Percentiles rank a stretch among this genome's conserved stretches.
phyloP scores from a whole-genome alignment of 306 rosid species.

The Citrullus colocynthis region DNA sequence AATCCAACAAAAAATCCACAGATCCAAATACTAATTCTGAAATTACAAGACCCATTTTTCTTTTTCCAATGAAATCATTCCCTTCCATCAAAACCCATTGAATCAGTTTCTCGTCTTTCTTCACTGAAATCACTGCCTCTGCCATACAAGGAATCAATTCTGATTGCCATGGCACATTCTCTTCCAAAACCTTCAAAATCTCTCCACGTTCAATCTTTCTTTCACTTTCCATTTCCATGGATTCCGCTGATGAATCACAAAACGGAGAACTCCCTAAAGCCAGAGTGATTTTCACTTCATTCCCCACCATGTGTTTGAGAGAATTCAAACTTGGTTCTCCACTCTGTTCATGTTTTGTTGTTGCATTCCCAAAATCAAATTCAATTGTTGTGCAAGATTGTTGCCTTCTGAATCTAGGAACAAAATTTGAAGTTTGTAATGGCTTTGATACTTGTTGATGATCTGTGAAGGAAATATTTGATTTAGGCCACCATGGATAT shows the following conservation, averaged over 20 bases:
- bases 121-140: conserved; percentile 39
- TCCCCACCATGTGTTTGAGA: conserved; percentile 39
- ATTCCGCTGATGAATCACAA: conserved; percentile 36
- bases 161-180: conserved; percentile 94
- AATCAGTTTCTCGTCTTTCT: conserved; percentile 17
- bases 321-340: conserved; percentile 41
- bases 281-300: conserved; percentile 64
- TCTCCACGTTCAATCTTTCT: conserved; percentile 33
- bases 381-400: conserved; percentile 66
- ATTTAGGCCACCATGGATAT: conserved; percentile 7
- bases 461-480: conserved; percentile 48
- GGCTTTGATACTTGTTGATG: conserved; percentile 20
- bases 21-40: conserved; percentile 72
- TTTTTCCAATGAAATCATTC: conserved; percentile 56
- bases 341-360: conserved; percentile 16
- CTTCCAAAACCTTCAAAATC: conserved; percentile 57
- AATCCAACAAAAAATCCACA: conserved; percentile 32
- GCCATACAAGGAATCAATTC: conserved; percentile 63
- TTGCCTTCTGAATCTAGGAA: conserved; percentile 48
- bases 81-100: conserved; percentile 71
- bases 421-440: conserved; percentile 23
- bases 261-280: conserved; percentile 60
- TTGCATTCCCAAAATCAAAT: conserved; percentile 49
- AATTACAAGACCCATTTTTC: conserved; percentile 52
- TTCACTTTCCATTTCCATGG: conserved; percentile 29